Base-by-base conservation (phyloP, 352 stramenopile species). In the Phytophthora meadii region DNA sequence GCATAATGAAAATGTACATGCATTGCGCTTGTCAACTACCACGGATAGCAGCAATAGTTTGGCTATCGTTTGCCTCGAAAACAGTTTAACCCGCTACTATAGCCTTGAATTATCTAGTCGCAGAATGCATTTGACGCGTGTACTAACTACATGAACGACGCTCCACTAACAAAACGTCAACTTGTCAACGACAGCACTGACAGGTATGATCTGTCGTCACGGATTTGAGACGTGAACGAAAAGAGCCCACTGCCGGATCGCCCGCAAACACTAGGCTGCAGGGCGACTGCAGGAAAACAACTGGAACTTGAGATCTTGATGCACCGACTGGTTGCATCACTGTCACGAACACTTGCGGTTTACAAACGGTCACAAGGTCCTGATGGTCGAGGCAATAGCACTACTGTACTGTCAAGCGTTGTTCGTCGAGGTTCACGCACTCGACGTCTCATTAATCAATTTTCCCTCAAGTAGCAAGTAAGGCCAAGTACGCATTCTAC, bases 131-230 rank as follows among this genome's bases (percentile, higher is more conserved):
- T 9, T 42, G 36, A 14, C 36, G 12, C 19, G 19, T n/a, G n/a
- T 19, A 19, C 19, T 19, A 19, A 19, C 19, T 19, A 19, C 19
- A 19, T 19, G 36, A 42, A 42, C 36, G 30, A 34, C 30, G 30
- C 27, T 8, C 27, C 27, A 5, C 27, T 19, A 42, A 12, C 36
- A 42, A 42, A 42, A 42, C 39, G 34, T 46, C 54, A 49, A 54
- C 22, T 62, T 54, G 44, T 40, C 28, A 54, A 24, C 22, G 14
- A 17, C 44, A 36, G 41, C 6, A 44, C 15, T 65, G 48, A 59
- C 48, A 54, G 58, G n/a, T 49, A 65, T 34, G 58, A 65, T 59
- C 58, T 12, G 11, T 59, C 58, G 40, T 19, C 58, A 65, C 32
- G 40, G 58, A 65, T 65, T 65, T 65, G 58, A 37, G 6, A 49